Evolutionary conservation across 495 filamentous ascomycete genomes (phyloP).

Genomic region (Xylaria sp.): DNA sequence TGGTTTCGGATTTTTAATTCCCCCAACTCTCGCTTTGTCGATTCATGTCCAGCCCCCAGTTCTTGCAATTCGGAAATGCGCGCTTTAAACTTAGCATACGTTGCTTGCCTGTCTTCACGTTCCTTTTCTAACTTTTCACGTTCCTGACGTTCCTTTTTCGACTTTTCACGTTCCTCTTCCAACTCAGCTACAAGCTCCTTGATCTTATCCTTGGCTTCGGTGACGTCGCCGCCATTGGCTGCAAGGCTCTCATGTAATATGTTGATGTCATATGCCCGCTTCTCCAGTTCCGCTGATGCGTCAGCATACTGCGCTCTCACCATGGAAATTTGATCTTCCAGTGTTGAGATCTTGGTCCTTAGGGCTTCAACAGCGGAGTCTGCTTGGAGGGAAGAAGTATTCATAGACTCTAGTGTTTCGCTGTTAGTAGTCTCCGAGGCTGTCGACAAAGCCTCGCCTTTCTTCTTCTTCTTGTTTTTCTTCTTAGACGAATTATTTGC

Average conservation of each 20-base stretch:
- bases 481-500: constrained; percentile 61
- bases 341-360: constrained; percentile 47
- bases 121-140: not conserved
- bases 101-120: not conserved
- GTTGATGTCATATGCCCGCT: not conserved
- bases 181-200: constrained; percentile 63
- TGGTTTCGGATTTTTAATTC: constrained; percentile 72
- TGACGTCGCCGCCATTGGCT: not conserved
- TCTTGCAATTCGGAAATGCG: constrained; percentile 72
- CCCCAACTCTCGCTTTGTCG: constrained; percentile 74
- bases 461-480: constrained; percentile 93
- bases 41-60: constrained; percentile 63
- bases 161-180: not conserved
- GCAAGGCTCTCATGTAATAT: not conserved
- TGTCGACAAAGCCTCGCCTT: constrained; percentile 55
- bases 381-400: constrained; percentile 36
- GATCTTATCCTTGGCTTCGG: constrained; percentile 40
- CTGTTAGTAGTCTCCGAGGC: constrained; percentile 32
- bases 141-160: not conserved
- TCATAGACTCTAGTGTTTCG: constrained; percentile 41
- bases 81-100: constrained; percentile 56
- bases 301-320: not conserved
- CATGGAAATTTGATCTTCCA: constrained; percentile 63
- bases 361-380: constrained; percentile 41
- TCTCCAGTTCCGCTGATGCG: too few relatives aligned